Conservation (phyloP, 208 protist genomes). For the Phytomonas sp. region DNA sequence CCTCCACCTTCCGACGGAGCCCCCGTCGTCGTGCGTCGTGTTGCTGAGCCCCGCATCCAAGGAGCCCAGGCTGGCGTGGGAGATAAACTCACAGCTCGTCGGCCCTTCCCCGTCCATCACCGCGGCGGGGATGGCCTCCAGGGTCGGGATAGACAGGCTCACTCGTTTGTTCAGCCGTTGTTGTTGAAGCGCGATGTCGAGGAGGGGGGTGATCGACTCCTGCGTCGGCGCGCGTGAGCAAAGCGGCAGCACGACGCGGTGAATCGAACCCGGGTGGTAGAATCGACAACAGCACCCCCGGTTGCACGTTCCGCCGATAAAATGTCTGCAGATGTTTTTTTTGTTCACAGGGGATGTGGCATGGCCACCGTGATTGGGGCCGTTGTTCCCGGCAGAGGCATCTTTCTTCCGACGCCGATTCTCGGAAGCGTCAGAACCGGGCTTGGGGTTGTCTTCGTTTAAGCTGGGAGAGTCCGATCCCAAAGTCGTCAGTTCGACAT, state of each 20-base stretch:
- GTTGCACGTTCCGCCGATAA: constrained; percentile 50
- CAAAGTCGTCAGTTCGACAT: not conserved
- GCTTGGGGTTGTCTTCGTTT: not conserved
- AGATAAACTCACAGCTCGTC: not conserved
- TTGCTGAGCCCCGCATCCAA: not conserved
- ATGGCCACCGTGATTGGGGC: not conserved
- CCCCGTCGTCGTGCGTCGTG: not conserved
- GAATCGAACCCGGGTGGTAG: constrained; percentile 36
- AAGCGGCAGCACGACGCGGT: constrained; percentile 28
- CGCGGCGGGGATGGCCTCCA: not conserved
- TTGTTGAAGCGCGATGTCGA: constrained; percentile 23
- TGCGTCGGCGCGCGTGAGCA: constrained; percentile 20
- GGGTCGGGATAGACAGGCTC: no score
- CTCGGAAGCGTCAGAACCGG: not conserved
- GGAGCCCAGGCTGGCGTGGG: no score
- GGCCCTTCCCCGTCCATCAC: not conserved
- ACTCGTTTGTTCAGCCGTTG: not conserved
- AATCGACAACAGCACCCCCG: constrained; percentile 54
- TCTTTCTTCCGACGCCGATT: not conserved
- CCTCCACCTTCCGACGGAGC: no score
- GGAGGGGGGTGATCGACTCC: constrained; percentile 33
- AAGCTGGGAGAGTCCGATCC: not conserved
- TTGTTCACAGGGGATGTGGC: not conserved
- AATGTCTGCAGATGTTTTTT: constrained; percentile 52
- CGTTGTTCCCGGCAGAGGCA: not conserved